Evolutionary conservation across 1,284 basidiomycete species (phyloP).

Genomic region (Dichomitus squalens): DNA sequence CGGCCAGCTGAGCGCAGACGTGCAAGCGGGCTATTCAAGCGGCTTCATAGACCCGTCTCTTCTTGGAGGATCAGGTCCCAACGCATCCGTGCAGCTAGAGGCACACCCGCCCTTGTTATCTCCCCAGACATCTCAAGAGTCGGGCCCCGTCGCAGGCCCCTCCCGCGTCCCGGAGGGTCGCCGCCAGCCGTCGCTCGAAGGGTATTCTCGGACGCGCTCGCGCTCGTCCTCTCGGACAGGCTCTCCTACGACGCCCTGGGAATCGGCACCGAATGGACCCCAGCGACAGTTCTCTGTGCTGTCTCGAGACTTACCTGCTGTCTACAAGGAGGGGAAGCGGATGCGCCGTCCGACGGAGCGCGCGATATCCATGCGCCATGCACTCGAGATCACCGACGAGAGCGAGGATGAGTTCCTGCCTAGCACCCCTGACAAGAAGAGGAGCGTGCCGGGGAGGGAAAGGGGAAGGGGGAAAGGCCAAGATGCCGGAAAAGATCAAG

Average conservation of each 20-base stretch:
- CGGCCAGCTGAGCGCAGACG: not conserved
- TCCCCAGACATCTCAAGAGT: not conserved
- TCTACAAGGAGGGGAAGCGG: slow-evolving; percentile 2
- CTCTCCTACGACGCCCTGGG: not conserved
- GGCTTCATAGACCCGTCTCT: slow-evolving; percentile 32
- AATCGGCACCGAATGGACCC: not conserved
- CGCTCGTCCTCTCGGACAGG: not conserved
- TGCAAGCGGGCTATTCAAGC: too few species aligned
- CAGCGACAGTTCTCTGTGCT: slow-evolving; percentile 1
- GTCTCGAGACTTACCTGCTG: not conserved
- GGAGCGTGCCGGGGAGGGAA: not conserved
- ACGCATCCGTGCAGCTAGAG: not conserved
- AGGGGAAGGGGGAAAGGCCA: slow-evolving; percentile 6
- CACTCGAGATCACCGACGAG: not conserved
- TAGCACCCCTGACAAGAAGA: too few species aligned
- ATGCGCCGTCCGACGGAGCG: slow-evolving; percentile 1
- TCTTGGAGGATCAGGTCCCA: slow-evolving; percentile 14
- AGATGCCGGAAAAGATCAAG: slow-evolving; percentile 1
- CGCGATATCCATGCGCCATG: not conserved
- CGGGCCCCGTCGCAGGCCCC: not conserved
- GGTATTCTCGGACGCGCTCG: not conserved
- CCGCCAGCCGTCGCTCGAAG: not conserved
- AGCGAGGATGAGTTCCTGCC: not conserved
- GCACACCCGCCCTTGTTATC: not conserved
- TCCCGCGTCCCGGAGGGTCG: not conserved